Base-by-base conservation (phyloP, 805 yeast genomes). In the Saccharomycopsis fibuligera region DNA sequence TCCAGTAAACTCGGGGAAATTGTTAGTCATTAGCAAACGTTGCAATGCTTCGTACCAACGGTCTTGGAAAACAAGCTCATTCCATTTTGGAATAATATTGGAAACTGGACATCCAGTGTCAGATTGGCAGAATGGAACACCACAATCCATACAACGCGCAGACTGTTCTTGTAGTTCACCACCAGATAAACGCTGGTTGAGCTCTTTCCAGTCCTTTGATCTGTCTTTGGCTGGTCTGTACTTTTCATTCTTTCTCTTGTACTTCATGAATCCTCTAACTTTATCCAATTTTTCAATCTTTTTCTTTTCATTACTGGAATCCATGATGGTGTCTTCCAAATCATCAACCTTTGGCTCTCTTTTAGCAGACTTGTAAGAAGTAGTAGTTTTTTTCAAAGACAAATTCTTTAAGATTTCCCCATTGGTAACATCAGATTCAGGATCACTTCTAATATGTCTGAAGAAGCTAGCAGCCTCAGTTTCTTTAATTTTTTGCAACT, bases 131-230 rank as follows among this genome's bases (percentile, higher is more conserved):
- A 91, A 91, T 51, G 99, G 99, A 59, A 93, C 95, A 74, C 99
- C 99, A 75, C 99, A 91, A 69, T 91, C 98, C 96, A 93, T 91
- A 76, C 99, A 91, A 68, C 99, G 81, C 14, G 98, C 96, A 50
- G 98, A 86, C 72, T 91, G 97, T 64, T 76, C 78, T 64, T 81
- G 78, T 61, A 91, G 82, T 57, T 93, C 98, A 45, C 85, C 89
- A 68, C 86, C 85, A 49, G 88, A 73, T 58, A 91, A 73, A 48
- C 96, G 79, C 12, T 79, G 69, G 10, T 95, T 81, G 65, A 91
- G 75, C 69, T 91, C 98, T 56, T 83, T 78, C 98, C 98, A 93
- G 68, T 93, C 97, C 60, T 76, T 75, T 48, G 88, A 74, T 68
- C 99, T 81, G 24, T 78, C 67, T 62, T 78, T 75, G 23, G 93